Percentiles rank a stretch among this genome's conserved stretches.
phyloP scores from a whole-genome alignment of 768 basidiomycete species.

The Russula abietina region DNA sequence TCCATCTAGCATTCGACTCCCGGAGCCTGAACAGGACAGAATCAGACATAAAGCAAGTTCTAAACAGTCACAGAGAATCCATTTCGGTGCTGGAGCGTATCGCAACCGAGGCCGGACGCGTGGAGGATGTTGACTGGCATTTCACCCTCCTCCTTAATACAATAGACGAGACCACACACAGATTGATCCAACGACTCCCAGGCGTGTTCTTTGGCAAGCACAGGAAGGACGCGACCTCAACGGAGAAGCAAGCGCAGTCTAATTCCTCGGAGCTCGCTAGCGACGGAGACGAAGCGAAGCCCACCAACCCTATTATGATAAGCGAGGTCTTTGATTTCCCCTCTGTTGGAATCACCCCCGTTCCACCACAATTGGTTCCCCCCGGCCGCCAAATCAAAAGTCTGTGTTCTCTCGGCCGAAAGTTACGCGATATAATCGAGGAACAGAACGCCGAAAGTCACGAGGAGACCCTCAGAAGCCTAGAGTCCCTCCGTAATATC shows the following conservation, averaged over 20 bases:
- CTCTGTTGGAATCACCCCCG: background rate
- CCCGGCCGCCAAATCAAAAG: background rate
- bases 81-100: background rate
- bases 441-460: background rate
- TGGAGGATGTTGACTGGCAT: background rate
- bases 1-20: constrained; percentile 1
- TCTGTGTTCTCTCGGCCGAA: background rate
- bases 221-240: too few relatives aligned
- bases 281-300: too few relatives aligned
- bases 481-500: background rate
- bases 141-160: constrained; percentile 1
- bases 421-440: background rate
- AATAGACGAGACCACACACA: background rate
- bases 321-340: background rate
- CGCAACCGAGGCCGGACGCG: background rate
- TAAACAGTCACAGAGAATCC: background rate
- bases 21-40: background rate
- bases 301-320: background rate
- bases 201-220: background rate
- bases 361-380: background rate
- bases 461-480: background rate
- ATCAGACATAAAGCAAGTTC: background rate
- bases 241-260: too few relatives aligned
- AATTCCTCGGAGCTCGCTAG: too few relatives aligned
- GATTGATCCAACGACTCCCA: constrained; percentile 8